These are phyloP conservation scores for Hypomontagnella monticulosa DNA, from an alignment of 495 filamentous ascomycete species.

Conservation along the genomic window DNA sequence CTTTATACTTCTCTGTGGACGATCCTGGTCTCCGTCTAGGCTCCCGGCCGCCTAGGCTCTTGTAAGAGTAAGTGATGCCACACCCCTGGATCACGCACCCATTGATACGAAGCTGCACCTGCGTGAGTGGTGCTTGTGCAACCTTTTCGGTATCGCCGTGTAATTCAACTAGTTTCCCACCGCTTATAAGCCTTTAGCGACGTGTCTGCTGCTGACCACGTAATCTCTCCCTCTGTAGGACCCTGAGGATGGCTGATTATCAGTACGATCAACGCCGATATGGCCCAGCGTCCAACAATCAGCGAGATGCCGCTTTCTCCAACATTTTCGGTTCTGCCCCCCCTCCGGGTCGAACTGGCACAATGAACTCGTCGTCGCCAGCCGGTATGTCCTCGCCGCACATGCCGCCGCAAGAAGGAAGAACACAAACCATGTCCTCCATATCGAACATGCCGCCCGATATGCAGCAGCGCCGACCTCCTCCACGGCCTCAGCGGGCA, in stretches of 20 bases:
- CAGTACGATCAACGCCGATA: conserved; percentile 77
- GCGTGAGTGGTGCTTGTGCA: conserved; percentile 33
- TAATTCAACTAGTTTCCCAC: conserved; percentile 19
- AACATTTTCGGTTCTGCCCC: conserved; percentile 94
- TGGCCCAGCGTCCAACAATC: conserved; percentile 73
- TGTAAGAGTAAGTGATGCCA: conserved; percentile 42
- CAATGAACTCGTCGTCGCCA: conserved; percentile 76
- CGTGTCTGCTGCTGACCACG: conserved; percentile 34
- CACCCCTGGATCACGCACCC: conserved; percentile 14
- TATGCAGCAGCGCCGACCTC: conserved; percentile 69
- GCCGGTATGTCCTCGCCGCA: conserved; percentile 45
- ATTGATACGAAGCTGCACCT: conserved; percentile 39
- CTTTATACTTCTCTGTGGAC: conserved; percentile 27
- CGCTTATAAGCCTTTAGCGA: conserved; percentile 16
- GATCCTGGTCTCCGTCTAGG: conserved; percentile 44
- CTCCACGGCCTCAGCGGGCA: conserved; percentile 66
- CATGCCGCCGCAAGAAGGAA: conserved; percentile 61
- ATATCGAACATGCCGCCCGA: conserved; percentile 70
- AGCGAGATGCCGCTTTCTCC: conserved; percentile 94
- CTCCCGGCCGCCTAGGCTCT: conserved; percentile 46
- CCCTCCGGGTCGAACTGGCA: conserved; percentile 86
- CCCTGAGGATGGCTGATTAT: conserved; percentile 81
- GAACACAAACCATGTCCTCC: conserved; percentile 90
- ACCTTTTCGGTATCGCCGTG: conserved; percentile 27
- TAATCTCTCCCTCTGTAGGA: conserved; percentile 36